These are phyloP conservation scores for Pseudogymnoascus sp. DNA, from an alignment of 2,329 filamentous ascomycete species.

Conservation along the genomic window DNA sequence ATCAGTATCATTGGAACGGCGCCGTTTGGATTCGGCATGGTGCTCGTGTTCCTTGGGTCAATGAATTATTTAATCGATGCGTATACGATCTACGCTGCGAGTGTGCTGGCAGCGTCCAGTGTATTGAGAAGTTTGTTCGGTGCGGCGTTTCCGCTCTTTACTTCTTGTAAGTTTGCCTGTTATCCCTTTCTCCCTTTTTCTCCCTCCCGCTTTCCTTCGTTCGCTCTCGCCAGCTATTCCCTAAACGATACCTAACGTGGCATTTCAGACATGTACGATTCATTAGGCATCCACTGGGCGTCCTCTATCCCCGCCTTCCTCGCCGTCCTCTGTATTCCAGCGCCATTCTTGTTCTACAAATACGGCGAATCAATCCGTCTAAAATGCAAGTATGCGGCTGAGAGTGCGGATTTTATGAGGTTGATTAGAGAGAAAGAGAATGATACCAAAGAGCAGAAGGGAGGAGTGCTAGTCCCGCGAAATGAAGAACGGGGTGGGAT, in stretches of 20 bases:
- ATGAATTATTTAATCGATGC: constrained; percentile 61
- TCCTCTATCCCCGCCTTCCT: constrained; percentile 66
- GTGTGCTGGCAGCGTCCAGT: constrained; percentile 63
- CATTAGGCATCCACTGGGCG: constrained; percentile 68
- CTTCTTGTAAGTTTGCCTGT: constrained; percentile 31
- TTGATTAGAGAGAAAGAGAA: neutral
- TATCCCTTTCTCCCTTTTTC: neutral
- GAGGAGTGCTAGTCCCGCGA: no score
- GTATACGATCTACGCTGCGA: constrained; percentile 69
- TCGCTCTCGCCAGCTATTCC: neutral
- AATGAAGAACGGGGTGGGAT: no score
- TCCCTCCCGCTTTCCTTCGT: neutral
- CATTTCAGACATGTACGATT: constrained; percentile 32
- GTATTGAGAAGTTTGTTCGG: constrained; percentile 66
- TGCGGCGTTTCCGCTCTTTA: constrained; percentile 66
- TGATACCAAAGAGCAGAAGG: no score
- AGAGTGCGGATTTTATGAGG: constrained; percentile 41
- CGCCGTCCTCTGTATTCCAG: constrained; percentile 61
- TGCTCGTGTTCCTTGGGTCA: constrained; percentile 57
- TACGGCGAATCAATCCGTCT: constrained; percentile 57
- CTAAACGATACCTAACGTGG: neutral
- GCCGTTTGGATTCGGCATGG: constrained; percentile 38
- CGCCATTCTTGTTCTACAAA: constrained; percentile 68
- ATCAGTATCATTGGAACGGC: constrained; percentile 38
- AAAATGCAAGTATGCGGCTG: constrained; percentile 61